phyloP scores from a whole-genome alignment of 2,329 filamentous ascomycete species.

The Harringtonia lauricola region DNA sequence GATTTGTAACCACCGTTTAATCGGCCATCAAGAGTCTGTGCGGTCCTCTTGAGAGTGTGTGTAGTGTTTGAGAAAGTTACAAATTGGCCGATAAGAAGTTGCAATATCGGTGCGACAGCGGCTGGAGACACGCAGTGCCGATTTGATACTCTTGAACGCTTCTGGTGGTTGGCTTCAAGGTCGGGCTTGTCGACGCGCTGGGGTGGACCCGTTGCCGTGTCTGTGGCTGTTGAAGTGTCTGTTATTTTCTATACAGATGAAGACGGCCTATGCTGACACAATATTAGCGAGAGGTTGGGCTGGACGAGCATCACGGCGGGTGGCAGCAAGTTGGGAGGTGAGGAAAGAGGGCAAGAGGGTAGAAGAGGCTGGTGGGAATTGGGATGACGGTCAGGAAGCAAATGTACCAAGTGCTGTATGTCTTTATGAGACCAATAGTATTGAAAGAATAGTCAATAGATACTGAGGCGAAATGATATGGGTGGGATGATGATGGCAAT shows the following conservation, averaged over 20 bases:
- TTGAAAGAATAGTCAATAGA: conserved; percentile 16
- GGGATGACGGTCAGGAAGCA: neutral
- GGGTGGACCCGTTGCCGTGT: too few relatives aligned
- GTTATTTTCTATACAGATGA: too few relatives aligned
- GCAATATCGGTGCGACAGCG: too few relatives aligned
- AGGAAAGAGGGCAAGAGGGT: neutral
- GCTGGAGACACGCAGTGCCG: too few relatives aligned
- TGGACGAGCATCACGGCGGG: neutral
- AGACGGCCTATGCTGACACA: too few relatives aligned
- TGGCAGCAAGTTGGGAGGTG: neutral
- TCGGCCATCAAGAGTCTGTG: conserved; percentile 3
- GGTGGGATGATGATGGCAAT: conserved; percentile 13
- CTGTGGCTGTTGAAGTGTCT: too few relatives aligned
- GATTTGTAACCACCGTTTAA: neutral
- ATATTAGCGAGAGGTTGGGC: neutral
- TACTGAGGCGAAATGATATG: conserved; percentile 18
- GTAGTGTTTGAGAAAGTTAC: too few relatives aligned
- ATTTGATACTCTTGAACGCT: too few relatives aligned
- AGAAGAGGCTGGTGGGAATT: neutral
- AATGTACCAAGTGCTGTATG: conserved; percentile 6
- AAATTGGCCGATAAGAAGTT: too few relatives aligned
- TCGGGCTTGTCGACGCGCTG: too few relatives aligned
- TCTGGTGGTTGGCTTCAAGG: too few relatives aligned
- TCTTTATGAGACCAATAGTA: conserved; percentile 13
- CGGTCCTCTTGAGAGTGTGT: too few relatives aligned